These are phyloP conservation scores for Hymenoscyphus fraxineus DNA, from an alignment of 2,329 filamentous ascomycete genomes.

Conservation along the genomic window DNA sequence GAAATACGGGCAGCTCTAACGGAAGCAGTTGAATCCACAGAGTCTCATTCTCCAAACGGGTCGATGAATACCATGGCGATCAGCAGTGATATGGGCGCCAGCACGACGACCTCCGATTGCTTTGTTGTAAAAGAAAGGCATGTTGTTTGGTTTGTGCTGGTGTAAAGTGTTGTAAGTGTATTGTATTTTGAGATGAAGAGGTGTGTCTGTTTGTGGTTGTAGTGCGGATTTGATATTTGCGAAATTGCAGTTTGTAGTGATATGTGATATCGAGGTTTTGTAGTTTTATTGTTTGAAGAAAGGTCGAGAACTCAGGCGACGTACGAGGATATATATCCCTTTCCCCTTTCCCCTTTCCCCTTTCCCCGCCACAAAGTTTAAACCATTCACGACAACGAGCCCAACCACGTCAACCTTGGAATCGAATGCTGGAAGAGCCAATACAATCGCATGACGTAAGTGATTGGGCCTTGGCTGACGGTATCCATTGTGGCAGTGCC, in stretches of 20 bases:
- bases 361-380: neutral
- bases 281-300: neutral
- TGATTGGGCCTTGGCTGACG: neutral
- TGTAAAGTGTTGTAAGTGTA: neutral
- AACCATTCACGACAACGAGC: neutral
- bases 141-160: slow-evolving; percentile 13
- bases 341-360: neutral
- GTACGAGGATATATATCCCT: neutral
- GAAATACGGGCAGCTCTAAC: slow-evolving; percentile 10
- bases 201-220: neutral
- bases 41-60: slow-evolving; percentile 48
- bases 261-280: neutral
- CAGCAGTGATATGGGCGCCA: slow-evolving; percentile 48
- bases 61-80: slow-evolving; percentile 48
- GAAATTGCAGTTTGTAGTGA: neutral
- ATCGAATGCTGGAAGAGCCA: neutral
- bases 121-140: slow-evolving; percentile 39
- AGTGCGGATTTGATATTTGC: slow-evolving; percentile 1
- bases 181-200: neutral
- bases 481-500: neutral
- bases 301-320: neutral
- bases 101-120: slow-evolving; percentile 36
- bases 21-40: slow-evolving; percentile 49
- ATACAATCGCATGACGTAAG: neutral
- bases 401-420: neutral